These are phyloP conservation scores for Ophiostoma angusticollis DNA, from an alignment of 2,329 filamentous ascomycete genomes.

Conservation along the genomic window DNA sequence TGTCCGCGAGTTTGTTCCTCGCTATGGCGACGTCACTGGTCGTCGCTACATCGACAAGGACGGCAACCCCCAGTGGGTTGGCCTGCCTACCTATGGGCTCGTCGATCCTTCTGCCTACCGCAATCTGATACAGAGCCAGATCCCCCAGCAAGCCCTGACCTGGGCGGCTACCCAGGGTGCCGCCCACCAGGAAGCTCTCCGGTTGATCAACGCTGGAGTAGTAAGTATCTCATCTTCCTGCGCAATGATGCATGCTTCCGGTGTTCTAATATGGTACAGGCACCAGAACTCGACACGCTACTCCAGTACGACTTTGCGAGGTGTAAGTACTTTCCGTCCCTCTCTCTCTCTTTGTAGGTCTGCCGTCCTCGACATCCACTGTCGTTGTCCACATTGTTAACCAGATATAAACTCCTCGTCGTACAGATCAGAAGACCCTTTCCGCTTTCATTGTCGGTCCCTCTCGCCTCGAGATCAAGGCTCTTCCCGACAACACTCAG, in stretches of 20 bases:
- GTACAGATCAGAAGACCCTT: conserved; percentile 11
- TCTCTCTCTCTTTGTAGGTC: neutral
- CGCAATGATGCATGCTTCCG: neutral
- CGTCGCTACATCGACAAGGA: conserved; percentile 10
- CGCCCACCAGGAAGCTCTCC: conserved; percentile 12
- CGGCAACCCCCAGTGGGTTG: conserved; percentile 9
- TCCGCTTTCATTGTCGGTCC: conserved; percentile 4
- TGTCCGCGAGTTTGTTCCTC: conserved; percentile 10
- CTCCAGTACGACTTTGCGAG: conserved; percentile 12
- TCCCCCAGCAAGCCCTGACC: neutral
- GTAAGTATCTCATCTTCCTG: conserved; percentile 3
- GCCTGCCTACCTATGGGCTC: conserved; percentile 10
- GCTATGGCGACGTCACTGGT: conserved; percentile 10
- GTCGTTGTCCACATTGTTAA: too few species aligned
- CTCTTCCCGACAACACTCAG: conserved; percentile 1
- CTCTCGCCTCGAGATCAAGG: conserved; percentile 3
- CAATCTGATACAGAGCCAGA: neutral
- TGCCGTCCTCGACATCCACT: too few species aligned
- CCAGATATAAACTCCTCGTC: too few species aligned
- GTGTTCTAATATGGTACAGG: conserved; percentile 3
- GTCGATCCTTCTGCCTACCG: conserved; percentile 5
- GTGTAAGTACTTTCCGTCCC: conserved; percentile 5
- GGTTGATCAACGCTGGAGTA: conserved; percentile 1
- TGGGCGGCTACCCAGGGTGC: conserved; percentile 7
- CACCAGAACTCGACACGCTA: conserved; percentile 9